These are phyloP conservation scores for Annulohypoxylon stygium DNA, from an alignment of 495 filamentous ascomycete species.

Conservation along the genomic window DNA sequence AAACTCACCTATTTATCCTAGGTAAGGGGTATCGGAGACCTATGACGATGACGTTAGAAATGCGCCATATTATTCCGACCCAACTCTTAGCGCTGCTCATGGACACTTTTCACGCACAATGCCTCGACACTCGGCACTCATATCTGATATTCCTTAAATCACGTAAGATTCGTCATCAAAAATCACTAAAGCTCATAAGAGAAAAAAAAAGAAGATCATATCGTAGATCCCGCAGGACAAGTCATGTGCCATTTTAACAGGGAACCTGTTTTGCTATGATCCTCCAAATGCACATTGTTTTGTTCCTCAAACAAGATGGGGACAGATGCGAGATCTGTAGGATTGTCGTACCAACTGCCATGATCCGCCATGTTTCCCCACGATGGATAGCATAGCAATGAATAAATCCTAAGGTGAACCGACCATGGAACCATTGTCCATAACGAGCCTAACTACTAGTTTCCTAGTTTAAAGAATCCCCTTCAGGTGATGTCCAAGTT, in stretches of 20 bases:
- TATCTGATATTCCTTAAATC: not conserved
- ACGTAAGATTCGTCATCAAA: not conserved
- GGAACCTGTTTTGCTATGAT: constrained; percentile 31
- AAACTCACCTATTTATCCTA: not conserved
- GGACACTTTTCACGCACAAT: not conserved
- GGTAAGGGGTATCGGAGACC: not conserved
- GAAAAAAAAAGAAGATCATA: constrained; percentile 24
- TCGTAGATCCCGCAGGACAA: constrained; percentile 43
- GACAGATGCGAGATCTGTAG: constrained; percentile 36
- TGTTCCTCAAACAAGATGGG: constrained; percentile 35
- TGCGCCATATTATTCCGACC: not conserved
- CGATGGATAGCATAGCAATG: constrained; percentile 35
- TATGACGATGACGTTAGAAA: not conserved
- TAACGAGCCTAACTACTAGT: constrained; percentile 35
- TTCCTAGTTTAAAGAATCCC: constrained; percentile 35
- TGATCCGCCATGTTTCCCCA: constrained; percentile 31
- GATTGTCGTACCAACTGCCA: constrained; percentile 31
- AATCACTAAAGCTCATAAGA: constrained; percentile 5
- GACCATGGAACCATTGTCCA: constrained; percentile 26
- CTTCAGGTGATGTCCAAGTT: constrained; percentile 41
- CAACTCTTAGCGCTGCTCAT: not conserved
- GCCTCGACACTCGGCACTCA: not conserved
- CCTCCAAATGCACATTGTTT: constrained; percentile 37
- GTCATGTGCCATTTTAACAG: constrained; percentile 42
- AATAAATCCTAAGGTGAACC: constrained; percentile 26